phyloP scores from a whole-genome alignment of 495 filamentous ascomycete genomes.

The Lentithecium fluviatile region DNA sequence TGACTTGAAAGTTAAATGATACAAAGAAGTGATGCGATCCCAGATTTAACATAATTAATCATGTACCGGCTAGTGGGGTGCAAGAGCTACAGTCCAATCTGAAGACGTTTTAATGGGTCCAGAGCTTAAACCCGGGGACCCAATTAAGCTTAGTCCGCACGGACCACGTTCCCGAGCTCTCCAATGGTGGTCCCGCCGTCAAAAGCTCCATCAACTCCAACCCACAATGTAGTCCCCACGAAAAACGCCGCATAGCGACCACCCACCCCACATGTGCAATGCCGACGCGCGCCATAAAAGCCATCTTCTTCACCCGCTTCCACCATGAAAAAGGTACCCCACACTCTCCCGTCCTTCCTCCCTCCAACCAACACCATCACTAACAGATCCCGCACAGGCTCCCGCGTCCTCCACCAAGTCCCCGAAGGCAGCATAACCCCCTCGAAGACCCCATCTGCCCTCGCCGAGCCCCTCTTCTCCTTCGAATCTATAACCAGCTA shows the following conservation, averaged over 20 bases:
- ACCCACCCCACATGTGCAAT: not conserved
- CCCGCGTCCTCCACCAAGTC: slow-evolving; percentile 71
- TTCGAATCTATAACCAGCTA: slow-evolving; percentile 82
- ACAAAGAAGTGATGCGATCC: no score
- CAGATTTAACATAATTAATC: no score
- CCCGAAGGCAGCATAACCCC: slow-evolving; percentile 73
- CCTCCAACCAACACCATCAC: not conserved
- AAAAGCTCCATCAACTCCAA: not conserved
- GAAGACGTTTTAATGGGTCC: no score
- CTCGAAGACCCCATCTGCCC: slow-evolving; percentile 48
- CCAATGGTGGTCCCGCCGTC: not conserved
- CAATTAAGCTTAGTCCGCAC: no score
- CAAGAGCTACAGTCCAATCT: no score
- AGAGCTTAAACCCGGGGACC: no score
- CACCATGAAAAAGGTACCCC: slow-evolving; percentile 77
- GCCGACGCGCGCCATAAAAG: slow-evolving; percentile 69
- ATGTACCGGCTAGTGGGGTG: no score
- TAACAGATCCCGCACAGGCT: slow-evolving; percentile 59
- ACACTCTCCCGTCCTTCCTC: not conserved
- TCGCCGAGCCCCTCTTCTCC: slow-evolving; percentile 67
- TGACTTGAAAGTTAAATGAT: no score
- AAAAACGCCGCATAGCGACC: not conserved
- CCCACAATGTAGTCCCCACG: not conserved
- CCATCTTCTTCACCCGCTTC: slow-evolving; percentile 94
- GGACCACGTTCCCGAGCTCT: no score